Percentiles rank a stretch among this genome's conserved stretches.
These are phyloP conservation scores for Letharia lupina DNA, from an alignment of 495 filamentous ascomycete genomes.

Conservation along the genomic window DNA sequence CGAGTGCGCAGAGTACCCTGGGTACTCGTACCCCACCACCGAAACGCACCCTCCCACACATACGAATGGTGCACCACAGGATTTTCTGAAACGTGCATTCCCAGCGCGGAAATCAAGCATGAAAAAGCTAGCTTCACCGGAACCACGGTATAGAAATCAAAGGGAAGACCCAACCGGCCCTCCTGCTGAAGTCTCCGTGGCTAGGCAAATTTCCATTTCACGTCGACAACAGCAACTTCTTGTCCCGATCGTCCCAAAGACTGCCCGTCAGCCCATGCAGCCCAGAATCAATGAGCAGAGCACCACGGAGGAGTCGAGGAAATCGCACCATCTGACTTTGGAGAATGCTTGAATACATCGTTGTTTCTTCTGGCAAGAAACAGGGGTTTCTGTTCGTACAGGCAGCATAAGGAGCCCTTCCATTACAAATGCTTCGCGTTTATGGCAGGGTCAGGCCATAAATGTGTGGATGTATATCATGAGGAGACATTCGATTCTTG, in stretches of 20 bases:
- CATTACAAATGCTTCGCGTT: neutral
- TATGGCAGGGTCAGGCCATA: neutral
- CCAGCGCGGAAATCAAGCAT: conserved; percentile 21
- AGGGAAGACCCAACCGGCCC: conserved; percentile 13
- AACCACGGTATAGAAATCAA: neutral
- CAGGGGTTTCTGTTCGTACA: neutral
- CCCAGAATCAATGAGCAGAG: conserved; percentile 17
- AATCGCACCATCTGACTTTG: conserved; percentile 15
- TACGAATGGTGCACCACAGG: neutral
- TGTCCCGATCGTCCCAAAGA: conserved; percentile 18
- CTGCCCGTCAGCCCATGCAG: conserved; percentile 21
- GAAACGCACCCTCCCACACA: neutral
- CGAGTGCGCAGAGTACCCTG: conserved; percentile 11
- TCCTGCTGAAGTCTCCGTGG: conserved; percentile 50
- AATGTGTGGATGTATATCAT: neutral
- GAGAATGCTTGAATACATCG: conserved; percentile 11
- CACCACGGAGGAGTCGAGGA: conserved; percentile 1
- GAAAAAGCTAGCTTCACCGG: conserved; percentile 3
- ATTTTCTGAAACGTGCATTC: conserved; percentile 8
- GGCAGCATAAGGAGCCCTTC: neutral
- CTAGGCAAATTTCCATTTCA: conserved; percentile 51
- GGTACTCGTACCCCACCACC: neutral
- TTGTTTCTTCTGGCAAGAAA: neutral
- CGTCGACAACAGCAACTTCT: conserved; percentile 46
- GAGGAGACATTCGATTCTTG: conserved; percentile 4